These are phyloP conservation scores for Curvularia lunata DNA, from an alignment of 2,329 filamentous ascomycete species.

Conservation along the genomic window DNA sequence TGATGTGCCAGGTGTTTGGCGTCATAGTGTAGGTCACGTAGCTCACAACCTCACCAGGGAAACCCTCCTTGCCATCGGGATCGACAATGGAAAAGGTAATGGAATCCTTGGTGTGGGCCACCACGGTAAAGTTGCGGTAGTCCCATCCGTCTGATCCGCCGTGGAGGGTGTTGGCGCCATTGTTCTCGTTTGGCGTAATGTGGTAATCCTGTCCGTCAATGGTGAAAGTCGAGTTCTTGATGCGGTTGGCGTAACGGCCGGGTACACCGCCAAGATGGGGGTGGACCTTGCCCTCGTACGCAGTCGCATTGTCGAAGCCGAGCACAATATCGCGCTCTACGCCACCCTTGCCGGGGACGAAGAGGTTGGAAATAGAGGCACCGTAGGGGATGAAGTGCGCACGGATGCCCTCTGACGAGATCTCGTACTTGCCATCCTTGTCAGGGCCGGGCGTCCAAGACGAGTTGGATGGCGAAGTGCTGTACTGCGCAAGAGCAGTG, in stretches of 20 bases:
- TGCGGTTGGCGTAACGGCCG: slow-evolving; percentile 80
- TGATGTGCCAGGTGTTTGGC: slow-evolving; percentile 72
- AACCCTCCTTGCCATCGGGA: slow-evolving; percentile 74
- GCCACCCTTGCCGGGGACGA: slow-evolving; percentile 72
- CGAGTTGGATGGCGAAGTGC: slow-evolving; percentile 22
- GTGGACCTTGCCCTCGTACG: slow-evolving; percentile 72
- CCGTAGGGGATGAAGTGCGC: slow-evolving; percentile 77
- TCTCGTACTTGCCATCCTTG: slow-evolving; percentile 69
- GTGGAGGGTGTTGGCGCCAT: slow-evolving; percentile 67
- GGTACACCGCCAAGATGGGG: slow-evolving; percentile 76
- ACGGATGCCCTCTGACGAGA: slow-evolving; percentile 69
- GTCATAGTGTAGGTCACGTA: slow-evolving; percentile 76
- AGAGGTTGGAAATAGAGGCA: slow-evolving; percentile 73
- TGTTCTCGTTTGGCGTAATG: slow-evolving; percentile 64
- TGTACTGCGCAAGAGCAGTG: slow-evolving; percentile 38
- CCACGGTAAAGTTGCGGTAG: slow-evolving; percentile 76
- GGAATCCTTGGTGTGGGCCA: slow-evolving; percentile 68
- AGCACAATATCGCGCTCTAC: slow-evolving; percentile 72
- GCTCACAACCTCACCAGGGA: slow-evolving; percentile 77
- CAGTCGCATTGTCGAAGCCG: slow-evolving; percentile 77
- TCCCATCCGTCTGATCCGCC: slow-evolving; percentile 77
- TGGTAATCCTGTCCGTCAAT: slow-evolving; percentile 69
- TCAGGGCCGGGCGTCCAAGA: slow-evolving; percentile 37
- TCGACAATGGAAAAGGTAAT: slow-evolving; percentile 80
- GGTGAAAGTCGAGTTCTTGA: slow-evolving; percentile 75